A percentile compares a stretch with the other conserved stretches of the same genome.
phyloP scores from a whole-genome alignment of 73 alveolate species.

The Paramecium primaurelia region DNA sequence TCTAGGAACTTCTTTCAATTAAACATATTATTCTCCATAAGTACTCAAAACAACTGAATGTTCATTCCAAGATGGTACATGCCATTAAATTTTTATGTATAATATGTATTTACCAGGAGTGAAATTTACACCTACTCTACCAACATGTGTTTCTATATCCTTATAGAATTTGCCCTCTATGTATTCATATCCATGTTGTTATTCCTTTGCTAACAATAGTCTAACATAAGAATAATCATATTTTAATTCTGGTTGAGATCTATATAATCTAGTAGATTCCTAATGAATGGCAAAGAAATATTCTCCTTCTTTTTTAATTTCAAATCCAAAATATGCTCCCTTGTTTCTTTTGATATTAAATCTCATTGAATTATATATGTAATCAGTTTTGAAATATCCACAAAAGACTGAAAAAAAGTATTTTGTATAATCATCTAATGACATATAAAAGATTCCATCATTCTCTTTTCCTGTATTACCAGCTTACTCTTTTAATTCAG shows the following conservation, averaged over 20 bases:
- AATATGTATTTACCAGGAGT: neutral
- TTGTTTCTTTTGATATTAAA: neutral
- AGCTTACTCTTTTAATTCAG: conserved; percentile 72
- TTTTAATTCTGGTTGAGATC: neutral
- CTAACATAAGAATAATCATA: conserved; percentile 21
- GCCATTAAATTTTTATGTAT: neutral
- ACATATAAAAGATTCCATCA: conserved; percentile 55
- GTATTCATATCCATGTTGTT: neutral
- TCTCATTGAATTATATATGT: neutral
- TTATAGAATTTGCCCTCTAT: neutral
- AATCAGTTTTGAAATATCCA: conserved; percentile 30
- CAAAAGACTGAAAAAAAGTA: conserved; percentile 25
- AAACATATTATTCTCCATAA: neutral
- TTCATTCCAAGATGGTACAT: neutral
- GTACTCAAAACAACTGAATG: neutral
- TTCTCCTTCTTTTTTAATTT: conserved; percentile 13
- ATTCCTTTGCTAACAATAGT: neutral
- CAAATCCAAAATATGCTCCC: neutral
- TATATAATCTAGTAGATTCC: conserved; percentile 47
- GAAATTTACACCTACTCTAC: neutral
- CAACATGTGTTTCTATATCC: conserved; percentile 3
- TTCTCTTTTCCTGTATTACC: conserved; percentile 33
- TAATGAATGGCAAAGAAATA: conserved; percentile 34
- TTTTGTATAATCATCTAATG: conserved; percentile 15
- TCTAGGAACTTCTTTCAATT: neutral